Conservation (phyloP, 371 early-diverging fungal species). For the Circinella umbellata region DNA sequence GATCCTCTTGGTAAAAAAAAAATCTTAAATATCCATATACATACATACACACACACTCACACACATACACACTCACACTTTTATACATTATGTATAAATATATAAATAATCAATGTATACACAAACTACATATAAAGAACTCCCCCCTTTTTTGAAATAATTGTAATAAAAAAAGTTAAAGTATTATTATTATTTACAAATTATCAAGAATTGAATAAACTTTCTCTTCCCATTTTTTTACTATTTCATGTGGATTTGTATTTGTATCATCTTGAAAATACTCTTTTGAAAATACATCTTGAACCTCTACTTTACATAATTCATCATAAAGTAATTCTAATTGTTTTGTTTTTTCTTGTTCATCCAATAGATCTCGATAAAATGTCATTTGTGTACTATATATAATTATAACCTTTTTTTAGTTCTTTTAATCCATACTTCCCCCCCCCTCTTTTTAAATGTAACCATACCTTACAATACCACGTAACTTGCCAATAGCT, state of each 20-base stretch:
- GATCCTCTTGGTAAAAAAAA: too few relatives aligned
- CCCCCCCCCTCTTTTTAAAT: background rate
- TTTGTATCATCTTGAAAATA: slow-evolving; percentile 28
- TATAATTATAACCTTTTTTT: too few relatives aligned
- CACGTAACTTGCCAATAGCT: slow-evolving; percentile 54
- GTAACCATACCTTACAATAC: slow-evolving; percentile 60
- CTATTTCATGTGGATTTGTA: background rate
- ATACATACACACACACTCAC: background rate
- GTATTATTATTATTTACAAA: background rate
- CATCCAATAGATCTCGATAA: slow-evolving; percentile 31
- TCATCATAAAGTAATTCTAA: slow-evolving; percentile 35
- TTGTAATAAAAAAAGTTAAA: too few relatives aligned
- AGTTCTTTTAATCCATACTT: too few relatives aligned
- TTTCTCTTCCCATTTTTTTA: slow-evolving; percentile 13
- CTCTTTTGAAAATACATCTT: slow-evolving; percentile 39
- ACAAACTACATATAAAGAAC: too few relatives aligned
- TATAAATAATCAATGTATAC: background rate
- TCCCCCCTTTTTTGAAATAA: too few relatives aligned
- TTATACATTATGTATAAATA: background rate
- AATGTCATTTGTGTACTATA: slow-evolving; percentile 37
- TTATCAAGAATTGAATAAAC: slow-evolving; percentile 1
- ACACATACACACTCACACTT: background rate
- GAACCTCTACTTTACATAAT: slow-evolving; percentile 35
- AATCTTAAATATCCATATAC: background rate
- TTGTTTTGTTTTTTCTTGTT: slow-evolving; percentile 24